phyloP scores from a whole-genome alignment of 1,284 basidiomycete genomes.

The Sporisorium exsertum region DNA sequence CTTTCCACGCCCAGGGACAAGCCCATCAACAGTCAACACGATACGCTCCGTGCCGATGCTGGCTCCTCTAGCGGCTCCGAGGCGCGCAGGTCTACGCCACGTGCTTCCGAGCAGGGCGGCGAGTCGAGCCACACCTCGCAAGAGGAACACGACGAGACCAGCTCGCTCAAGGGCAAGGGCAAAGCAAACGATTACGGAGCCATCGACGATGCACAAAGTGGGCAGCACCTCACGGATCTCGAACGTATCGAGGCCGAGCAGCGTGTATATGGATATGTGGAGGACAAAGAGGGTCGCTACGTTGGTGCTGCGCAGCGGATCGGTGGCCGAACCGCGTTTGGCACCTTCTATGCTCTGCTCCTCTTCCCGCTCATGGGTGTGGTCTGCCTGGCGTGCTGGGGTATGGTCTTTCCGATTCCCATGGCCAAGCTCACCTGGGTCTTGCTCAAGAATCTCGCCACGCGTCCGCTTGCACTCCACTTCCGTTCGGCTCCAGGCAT shows the following conservation, averaged over 20 bases:
- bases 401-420: constrained; percentile 89
- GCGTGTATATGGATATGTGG: constrained; percentile 64
- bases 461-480: constrained; percentile 85
- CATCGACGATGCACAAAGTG: constrained; percentile 27
- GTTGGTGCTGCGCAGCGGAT: constrained; percentile 52
- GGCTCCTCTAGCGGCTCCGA: constrained; percentile 40
- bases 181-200: constrained; percentile 41
- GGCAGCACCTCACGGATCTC: constrained; percentile 32
- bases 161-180: constrained; percentile 52
- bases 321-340: constrained; percentile 60
- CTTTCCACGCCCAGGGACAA: constrained; percentile 27
- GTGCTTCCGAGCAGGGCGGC: constrained; percentile 31
- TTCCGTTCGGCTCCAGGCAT: constrained; percentile 76
- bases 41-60: constrained; percentile 33
- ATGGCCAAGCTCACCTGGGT: constrained; percentile 98
- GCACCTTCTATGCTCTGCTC: constrained; percentile 82
- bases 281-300: constrained; percentile 59
- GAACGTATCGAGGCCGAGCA: constrained; percentile 57
- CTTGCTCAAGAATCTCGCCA: constrained; percentile 84
- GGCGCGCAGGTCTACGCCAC: constrained; percentile 34
- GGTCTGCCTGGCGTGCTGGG: constrained; percentile 85
- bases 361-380: constrained; percentile 84
- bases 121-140: constrained; percentile 33
- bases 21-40: constrained; percentile 35
- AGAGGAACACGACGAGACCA: constrained; percentile 43